Base-by-base conservation (phyloP, 1,139 yeast genomes). In the Candida tropicalis region DNA sequence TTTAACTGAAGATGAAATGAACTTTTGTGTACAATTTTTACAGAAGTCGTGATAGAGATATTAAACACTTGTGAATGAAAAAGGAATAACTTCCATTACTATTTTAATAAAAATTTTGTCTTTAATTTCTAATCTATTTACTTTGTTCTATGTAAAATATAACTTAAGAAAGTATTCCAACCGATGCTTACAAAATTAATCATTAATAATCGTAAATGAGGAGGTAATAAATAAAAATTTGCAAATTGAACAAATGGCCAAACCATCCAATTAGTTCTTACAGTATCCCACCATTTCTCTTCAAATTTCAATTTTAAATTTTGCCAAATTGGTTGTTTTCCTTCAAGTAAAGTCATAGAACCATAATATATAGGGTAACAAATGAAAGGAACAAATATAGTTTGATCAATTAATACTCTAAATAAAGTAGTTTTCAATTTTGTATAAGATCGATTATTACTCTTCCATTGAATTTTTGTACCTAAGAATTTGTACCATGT, bases 191-290 rank as follows among this genome's bases (percentile, higher is more conserved):
- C 74, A 2, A 81, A 52, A 55, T 88, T 88, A 34, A 86, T 95
- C 7, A 82, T 71, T 35, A 86, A 55, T 42, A 90, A 63, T 29
- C 96, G 74, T 54, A 78, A 78, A 36, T 80, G 80, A 3, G 82
- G 77, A 0, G 96, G 96, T 3, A 87, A 77, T 8, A 84, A 54
- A 35, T 78, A 73, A 56, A 90, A 87, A 61, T 90, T 90, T 45
- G 81, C 53, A 38, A 77, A 48, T 62, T 90, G 97, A 55, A 89
- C 82, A 0, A 78, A 67, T 0, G 97, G 97, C 97, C 97, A 90
- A 10, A 89, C 84, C 38, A 71, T 52, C 95, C 96, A 89, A 59
- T 88, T 88, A 24, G 84, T 76, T 23, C 66, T 48, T 32, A 87
- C 62, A 0, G 95, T 86, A 8, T 66, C 63, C 77, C 77, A 71